Base-by-base conservation (phyloP, 1,284 basidiomycete species). In the Tilletia indica region DNA sequence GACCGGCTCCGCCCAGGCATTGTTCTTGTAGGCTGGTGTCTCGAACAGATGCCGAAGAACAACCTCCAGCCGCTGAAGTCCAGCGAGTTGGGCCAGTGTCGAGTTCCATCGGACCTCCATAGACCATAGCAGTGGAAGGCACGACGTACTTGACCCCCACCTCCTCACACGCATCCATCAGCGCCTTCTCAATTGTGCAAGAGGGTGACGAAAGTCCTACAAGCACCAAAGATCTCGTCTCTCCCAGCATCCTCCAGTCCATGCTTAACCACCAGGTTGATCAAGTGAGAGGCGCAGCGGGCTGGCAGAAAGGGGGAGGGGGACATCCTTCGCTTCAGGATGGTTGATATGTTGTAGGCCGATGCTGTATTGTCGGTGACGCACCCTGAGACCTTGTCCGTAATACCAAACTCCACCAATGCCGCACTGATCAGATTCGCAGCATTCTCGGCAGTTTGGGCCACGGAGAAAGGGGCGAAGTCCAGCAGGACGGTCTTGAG, bases 231-330 rank as follows among this genome's bases (percentile, higher is more conserved):
- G 25, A 58, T 58, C 25, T 31, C 25, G 21, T 25, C 56, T 12
- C 56, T 21, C n/a, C 34, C 56, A 4, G 56, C 21, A 14, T 58
- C 34, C 12, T 12, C 34, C 5, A 58, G 56, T 6, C 56, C 56
- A 34, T 58, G 19, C 21, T 58, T 58, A 11, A 58, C 56, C 25
- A 58, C 56, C 16, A 58, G 56, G 25, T 58, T 58, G 56, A 58
- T 58, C 12, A 58, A 25, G 12, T 58, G 56, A 58, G 56, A 5
- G 12, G 56, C 56, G 14, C 56, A 31, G n/a, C 56, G 16, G 12
- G 21, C 56, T 5, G 21, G 25, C 6, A 58, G 34, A 11, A 58
- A 25, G 4, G 56, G 21, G 5, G 25, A 14, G 21, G 56, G 56
- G 12, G 3, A 12, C n/a, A 58, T 25, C 21, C 56, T n/a, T 5